phyloP scores from a whole-genome alignment of 345 rosid species.

The Sisymbrium irio region DNA sequence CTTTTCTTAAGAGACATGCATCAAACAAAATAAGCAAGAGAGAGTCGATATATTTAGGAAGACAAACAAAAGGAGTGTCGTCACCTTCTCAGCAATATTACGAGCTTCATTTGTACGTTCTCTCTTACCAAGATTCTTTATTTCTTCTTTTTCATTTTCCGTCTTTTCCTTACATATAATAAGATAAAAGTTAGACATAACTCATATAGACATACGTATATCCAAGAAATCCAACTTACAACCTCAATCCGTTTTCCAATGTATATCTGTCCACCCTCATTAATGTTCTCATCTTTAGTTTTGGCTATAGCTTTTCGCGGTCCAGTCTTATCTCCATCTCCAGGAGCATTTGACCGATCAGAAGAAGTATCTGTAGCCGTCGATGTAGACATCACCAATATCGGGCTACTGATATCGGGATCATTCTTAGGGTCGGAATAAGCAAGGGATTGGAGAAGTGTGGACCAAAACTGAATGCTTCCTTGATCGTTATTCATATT shows the following conservation, averaged over 20 bases:
- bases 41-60: too few relatives aligned
- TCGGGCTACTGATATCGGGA: not conserved
- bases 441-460: constrained; percentile 5
- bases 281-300: not conserved
- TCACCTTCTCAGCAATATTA: not conserved
- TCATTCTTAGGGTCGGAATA: not conserved
- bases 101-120: constrained; percentile 2
- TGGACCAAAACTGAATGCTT: constrained; percentile 11
- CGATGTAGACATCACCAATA: not conserved
- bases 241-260: not conserved
- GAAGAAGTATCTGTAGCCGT: not conserved
- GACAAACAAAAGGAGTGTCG: not conserved
- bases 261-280: not conserved
- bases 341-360: not conserved
- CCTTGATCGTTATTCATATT: not conserved
- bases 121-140: constrained; percentile 19
- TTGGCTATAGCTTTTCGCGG: not conserved
- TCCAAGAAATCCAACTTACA: constrained; percentile 3
- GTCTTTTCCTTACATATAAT: not conserved
- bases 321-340: not conserved
- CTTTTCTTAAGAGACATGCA: not conserved
- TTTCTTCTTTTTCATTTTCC: not conserved
- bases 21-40: not conserved
- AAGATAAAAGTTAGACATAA: not conserved
- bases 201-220: not conserved